Conservation (phyloP, 176 grass and related monocot genomes). For the Miscanthus lutarioriparius region DNA sequence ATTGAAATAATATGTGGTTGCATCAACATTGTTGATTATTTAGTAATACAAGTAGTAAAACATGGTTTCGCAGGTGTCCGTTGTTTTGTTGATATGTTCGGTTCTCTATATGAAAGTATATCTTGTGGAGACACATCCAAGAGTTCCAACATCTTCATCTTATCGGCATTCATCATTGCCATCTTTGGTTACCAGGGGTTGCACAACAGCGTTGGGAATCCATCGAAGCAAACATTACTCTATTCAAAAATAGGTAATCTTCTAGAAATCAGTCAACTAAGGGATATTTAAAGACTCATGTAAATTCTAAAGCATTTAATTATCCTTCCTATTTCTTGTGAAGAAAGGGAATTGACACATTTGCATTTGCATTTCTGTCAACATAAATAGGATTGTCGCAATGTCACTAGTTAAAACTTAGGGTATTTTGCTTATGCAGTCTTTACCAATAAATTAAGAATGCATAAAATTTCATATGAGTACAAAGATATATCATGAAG, state of each 20-base stretch:
- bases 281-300: background rate
- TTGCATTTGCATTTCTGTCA: too few species aligned
- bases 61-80: constrained; percentile 50
- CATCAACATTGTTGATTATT: background rate
- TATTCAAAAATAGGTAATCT: constrained; percentile 53
- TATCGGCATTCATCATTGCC: constrained; percentile 37
- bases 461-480: too few species aligned
- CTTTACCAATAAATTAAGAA: too few species aligned
- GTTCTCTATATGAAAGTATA: constrained; percentile 78
- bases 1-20: background rate
- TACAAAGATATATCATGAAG: too few species aligned
- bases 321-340: background rate
- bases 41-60: background rate
- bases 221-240: constrained; percentile 52
- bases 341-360: background rate
- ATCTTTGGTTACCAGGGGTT: constrained; percentile 33
- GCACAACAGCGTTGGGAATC: constrained; percentile 46
- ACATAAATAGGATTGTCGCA: too few species aligned
- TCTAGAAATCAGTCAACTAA: background rate
- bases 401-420: too few species aligned
- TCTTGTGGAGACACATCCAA: constrained; percentile 58
- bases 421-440: too few species aligned
- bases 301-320: background rate
- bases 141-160: constrained; percentile 21
- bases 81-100: constrained; percentile 34